Evolutionary conservation across 495 filamentous ascomycete genomes (phyloP), one percentile per base, ranked within the genome.

Genomic region (Penicillium canariense): DNA sequence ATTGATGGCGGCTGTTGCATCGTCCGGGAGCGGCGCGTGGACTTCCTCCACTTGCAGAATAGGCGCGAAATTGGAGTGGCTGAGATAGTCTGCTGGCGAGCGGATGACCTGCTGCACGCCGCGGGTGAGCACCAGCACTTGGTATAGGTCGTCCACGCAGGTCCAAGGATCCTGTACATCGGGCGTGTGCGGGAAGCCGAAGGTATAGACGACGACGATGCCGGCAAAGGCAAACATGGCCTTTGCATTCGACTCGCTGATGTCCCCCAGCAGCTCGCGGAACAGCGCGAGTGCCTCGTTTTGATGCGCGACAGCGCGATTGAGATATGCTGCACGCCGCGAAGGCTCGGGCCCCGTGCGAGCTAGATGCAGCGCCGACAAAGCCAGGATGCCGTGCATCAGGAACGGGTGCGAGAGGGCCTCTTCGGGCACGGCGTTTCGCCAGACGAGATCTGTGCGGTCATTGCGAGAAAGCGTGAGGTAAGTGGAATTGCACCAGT

Each of bases 211-310:
- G 25, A 77, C 76, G 22, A 78, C 71, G 20, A 82, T 64, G 20
- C 73, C 65, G 1, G 78, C 71, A 52, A 81, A 80, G 0, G 72
- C 73, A 51, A 82, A 79, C 69, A 81, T 74, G 7, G 79, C 76
- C 25, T 75, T 76, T 14, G 74, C 72, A 52, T 80, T 80, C 2
- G 57, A 48, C 20, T 70, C 64, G 27, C 70, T 73, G 42, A 81
- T 70, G 20, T 75, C 68, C 5, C 60, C 51, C 17, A 81, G 64
- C 4, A 67, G 53, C 10, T 64, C 65, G 5, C 78, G 74, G 48
- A 81, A 82, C 3, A 73, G 58, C 1, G 71, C 62, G 17, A 82
- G 57, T 14, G 77, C 77, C 34, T 68, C 64, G 36, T 78, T 75
- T 51, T 82, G 72, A 32, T 82, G 79, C 7, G 71, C 65, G 14